Conservation (phyloP, 1,284 basidiomycete species). For the Pseudozyma sp. region DNA sequence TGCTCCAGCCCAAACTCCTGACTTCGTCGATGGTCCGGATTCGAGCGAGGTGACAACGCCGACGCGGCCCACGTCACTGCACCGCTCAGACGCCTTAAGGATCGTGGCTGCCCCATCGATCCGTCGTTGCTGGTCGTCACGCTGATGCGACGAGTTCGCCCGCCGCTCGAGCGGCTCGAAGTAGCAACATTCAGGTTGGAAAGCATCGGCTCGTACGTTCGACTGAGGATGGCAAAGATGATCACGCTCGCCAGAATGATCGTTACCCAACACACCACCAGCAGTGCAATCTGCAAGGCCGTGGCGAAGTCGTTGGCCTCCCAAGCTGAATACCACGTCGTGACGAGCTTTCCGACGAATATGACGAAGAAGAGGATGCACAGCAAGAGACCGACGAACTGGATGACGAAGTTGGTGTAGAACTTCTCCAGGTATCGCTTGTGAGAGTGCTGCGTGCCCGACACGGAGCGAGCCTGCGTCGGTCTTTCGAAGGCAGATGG, state of each 20-base stretch:
- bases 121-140: constrained; percentile 1
- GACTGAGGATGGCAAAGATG: constrained; percentile 34
- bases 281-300: constrained; percentile 14
- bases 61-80: constrained; percentile 21
- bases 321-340: constrained; percentile 34
- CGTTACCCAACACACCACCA: constrained; percentile 30
- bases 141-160: constrained; percentile 2
- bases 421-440: constrained; percentile 38
- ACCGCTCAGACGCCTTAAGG: constrained; percentile 12
- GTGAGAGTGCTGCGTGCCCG: constrained; percentile 20
- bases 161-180: constrained; percentile 7
- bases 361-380: constrained; percentile 31
- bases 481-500: constrained; percentile 31
- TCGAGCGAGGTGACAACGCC: constrained; percentile 23
- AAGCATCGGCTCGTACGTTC: constrained; percentile 40
- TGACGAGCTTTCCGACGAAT: constrained; percentile 27
- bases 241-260: constrained; percentile 23
- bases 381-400: constrained; percentile 19
- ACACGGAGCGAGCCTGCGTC: background rate
- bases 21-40: constrained; percentile 3
- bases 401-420: constrained; percentile 34
- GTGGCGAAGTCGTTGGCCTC: constrained; percentile 21
- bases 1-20: constrained; percentile 22
- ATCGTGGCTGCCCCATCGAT: background rate
- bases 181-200: constrained; percentile 14